Evolutionary conservation across 1,284 basidiomycete genomes (phyloP).

Genomic region (Pisolithus thermaeus): DNA sequence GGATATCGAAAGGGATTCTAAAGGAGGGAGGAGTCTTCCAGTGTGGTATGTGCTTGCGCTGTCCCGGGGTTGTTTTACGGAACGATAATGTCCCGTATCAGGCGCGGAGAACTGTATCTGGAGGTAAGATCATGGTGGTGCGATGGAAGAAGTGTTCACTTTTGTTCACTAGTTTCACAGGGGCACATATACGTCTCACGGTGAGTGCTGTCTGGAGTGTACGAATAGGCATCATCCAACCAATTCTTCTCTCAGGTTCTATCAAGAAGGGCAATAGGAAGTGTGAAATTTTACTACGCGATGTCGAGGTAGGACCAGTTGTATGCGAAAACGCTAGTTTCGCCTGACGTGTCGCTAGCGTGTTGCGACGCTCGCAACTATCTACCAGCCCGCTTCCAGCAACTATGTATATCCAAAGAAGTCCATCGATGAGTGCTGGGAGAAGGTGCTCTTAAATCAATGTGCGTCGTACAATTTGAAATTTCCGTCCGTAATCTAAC

Average conservation of each 20-base stretch:
- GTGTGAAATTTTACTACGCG: conserved; percentile 85
- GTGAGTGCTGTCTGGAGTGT: conserved; percentile 26
- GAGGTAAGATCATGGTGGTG: conserved; percentile 54
- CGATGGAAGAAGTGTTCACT: neutral
- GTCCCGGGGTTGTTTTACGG: neutral
- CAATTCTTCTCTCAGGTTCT: conserved; percentile 46
- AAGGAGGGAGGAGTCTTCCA: conserved; percentile 70
- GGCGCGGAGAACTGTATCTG: conserved; percentile 86
- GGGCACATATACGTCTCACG: conserved; percentile 86
- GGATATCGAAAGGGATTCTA: conserved; percentile 60
- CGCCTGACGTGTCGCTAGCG: conserved; percentile 39
- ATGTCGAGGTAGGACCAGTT: conserved; percentile 64
- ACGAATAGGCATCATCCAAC: neutral
- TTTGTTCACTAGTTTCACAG: conserved; percentile 61
- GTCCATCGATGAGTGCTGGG: conserved; percentile 84
- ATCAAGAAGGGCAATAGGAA: conserved; percentile 98
- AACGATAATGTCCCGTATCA: conserved; percentile 20
- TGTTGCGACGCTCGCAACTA: conserved; percentile 77
- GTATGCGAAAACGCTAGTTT: neutral
- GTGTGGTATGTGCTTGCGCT: conserved; percentile 62
- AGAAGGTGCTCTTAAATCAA: conserved; percentile 87
- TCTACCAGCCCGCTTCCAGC: conserved; percentile 48
- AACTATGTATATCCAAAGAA: conserved; percentile 80
- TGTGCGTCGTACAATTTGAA: conserved; percentile 43
- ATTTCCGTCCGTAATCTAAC: conserved; percentile 2